phyloP scores from a whole-genome alignment of 108 stramenopile species.

The Hondaea fermentalgiana region DNA sequence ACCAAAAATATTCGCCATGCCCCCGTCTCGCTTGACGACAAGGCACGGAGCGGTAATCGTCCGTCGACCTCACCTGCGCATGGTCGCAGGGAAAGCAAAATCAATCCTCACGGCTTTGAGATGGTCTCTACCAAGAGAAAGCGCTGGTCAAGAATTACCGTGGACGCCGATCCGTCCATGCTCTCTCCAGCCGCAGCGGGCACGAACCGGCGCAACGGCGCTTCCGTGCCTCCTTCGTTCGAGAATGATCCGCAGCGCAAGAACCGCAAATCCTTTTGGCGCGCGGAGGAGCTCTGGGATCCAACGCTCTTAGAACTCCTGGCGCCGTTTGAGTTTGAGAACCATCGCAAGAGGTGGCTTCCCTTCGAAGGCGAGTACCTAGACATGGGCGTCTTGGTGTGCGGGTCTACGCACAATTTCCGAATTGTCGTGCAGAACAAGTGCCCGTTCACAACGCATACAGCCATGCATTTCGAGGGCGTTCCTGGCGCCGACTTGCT shows the following conservation, averaged over 20 bases:
- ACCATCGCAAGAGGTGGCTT: neutral
- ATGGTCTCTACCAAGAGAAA: neutral
- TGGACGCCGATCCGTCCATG: neutral
- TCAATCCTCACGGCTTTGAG: neutral
- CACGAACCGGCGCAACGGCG: neutral
- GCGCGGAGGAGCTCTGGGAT: neutral
- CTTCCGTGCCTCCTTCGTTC: neutral
- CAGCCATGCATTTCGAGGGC: neutral
- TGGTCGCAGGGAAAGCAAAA: neutral
- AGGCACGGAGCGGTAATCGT: neutral
- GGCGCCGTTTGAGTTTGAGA: neutral
- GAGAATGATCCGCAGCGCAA: neutral
- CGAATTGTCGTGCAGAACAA: neutral
- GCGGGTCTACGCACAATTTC: neutral
- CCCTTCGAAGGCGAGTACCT: slow-evolving; percentile 1
- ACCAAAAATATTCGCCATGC: neutral
- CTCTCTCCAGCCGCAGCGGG: too few relatives aligned
- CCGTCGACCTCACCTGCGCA: too few relatives aligned
- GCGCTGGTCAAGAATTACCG: neutral
- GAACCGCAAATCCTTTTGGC: neutral
- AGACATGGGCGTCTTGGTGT: neutral
- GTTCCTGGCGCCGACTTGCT: neutral
- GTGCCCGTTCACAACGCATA: neutral
- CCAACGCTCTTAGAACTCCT: neutral
- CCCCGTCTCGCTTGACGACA: neutral